Percentiles rank a stretch among this genome's conserved stretches.
phyloP scores from a whole-genome alignment of 345 rosid species.

The Salix exigua region DNA sequence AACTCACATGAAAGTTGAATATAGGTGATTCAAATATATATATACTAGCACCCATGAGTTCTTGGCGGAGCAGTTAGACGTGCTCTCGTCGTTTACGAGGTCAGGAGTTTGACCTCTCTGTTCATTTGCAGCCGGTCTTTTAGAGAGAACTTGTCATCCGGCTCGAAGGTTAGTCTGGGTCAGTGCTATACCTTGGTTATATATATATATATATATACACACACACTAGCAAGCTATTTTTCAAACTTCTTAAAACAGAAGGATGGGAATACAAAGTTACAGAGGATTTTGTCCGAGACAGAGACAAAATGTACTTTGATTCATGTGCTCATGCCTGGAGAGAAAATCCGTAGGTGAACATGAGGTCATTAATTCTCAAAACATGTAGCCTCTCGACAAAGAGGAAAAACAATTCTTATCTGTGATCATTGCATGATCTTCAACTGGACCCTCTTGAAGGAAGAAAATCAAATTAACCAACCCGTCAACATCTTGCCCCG shows the following conservation, averaged over 20 bases:
- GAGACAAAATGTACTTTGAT: constrained; percentile 20
- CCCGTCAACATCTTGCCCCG: neutral
- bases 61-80: too few species aligned
- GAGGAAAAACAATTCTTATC: constrained; percentile 3
- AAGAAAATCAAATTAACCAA: neutral
- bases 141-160: too few species aligned
- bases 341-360: constrained; percentile 2
- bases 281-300: constrained; percentile 23
- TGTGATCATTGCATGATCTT: constrained; percentile 17
- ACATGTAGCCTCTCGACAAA: constrained; percentile 29
- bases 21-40: too few species aligned
- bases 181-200: too few species aligned
- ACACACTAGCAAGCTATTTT: neutral
- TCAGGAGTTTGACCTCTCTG: too few species aligned
- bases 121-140: too few species aligned
- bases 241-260: neutral
- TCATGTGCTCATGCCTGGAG: constrained; percentile 20
- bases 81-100: too few species aligned
- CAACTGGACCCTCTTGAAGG: constrained; percentile 9
- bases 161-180: too few species aligned
- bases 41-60: too few species aligned
- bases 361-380: constrained; percentile 16
- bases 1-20: too few species aligned
- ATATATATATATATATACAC: too few species aligned
- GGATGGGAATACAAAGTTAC: constrained; percentile 6